Conservation (phyloP, 805 yeast genomes). For the Yamadazyma tumulicola region DNA sequence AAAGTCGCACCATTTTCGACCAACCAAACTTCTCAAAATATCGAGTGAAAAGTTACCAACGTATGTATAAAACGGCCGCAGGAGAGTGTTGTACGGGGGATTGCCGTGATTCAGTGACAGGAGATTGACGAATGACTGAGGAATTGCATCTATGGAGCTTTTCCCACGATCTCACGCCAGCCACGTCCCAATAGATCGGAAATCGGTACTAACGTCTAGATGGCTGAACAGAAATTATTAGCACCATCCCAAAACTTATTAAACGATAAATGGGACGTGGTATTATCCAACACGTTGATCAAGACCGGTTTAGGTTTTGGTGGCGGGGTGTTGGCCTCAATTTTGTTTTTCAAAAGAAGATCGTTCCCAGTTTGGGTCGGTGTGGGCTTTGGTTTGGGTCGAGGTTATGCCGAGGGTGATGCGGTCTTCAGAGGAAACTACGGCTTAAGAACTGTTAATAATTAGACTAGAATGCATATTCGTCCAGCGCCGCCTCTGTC, state of each 20-base stretch:
- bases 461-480: conserved; percentile 2
- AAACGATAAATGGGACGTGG: conserved; percentile 90
- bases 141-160: too few relatives aligned
- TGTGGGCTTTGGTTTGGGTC: conserved; percentile 94
- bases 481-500: too few relatives aligned
- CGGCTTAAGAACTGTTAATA: conserved; percentile 68
- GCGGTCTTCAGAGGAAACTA: conserved; percentile 85
- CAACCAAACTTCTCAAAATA: conserved; percentile 12
- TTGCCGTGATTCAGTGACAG: too few relatives aligned
- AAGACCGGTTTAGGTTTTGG: conserved; percentile 97
- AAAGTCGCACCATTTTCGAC: conserved; percentile 10
- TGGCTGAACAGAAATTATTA: conserved; percentile 33
- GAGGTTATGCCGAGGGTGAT: conserved; percentile 98
- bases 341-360: conserved; percentile 86
- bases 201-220: conserved; percentile 12
- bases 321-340: conserved; percentile 91
- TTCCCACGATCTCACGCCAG: too few relatives aligned
- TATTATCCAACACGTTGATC: conserved; percentile 87
- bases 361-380: conserved; percentile 98
- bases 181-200: too few relatives aligned
- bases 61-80: neutral
- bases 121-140: neutral
- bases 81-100: too few relatives aligned
- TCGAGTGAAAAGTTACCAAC: conserved; percentile 1
- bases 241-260: conserved; percentile 55